Conservation (phyloP, 768 basidiomycete genomes). For the Boletus sp. region DNA sequence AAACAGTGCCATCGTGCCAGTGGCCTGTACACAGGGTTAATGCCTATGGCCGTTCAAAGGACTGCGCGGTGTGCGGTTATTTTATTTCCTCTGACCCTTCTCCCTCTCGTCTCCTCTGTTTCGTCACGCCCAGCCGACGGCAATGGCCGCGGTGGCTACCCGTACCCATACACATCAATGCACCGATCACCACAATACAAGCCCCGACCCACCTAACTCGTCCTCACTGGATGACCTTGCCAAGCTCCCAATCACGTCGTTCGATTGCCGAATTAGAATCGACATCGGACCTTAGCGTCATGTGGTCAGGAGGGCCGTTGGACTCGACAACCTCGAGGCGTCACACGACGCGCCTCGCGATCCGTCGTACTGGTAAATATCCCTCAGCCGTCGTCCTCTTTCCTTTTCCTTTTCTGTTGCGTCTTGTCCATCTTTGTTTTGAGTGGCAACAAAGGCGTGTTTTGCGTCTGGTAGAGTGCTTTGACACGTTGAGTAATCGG, state of each 20-base stretch:
- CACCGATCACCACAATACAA: neutral
- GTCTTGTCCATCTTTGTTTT: neutral
- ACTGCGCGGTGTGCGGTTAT: neutral
- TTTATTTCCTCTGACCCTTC: neutral
- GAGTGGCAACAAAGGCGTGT: neutral
- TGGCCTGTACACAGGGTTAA: neutral
- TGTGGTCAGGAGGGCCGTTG: neutral
- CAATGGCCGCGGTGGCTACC: neutral
- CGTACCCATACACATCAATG: neutral
- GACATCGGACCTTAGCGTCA: constrained; percentile 1
- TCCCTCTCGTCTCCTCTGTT: neutral
- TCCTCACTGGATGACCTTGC: neutral
- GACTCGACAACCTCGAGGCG: neutral
- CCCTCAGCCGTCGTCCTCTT: neutral
- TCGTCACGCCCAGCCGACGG: neutral
- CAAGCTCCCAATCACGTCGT: neutral
- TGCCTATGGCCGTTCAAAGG: neutral
- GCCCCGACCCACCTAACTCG: neutral
- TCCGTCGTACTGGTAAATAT: constrained; percentile 2
- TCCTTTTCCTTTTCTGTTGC: neutral
- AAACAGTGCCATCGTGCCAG: neutral
- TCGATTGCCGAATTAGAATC: constrained; percentile 4
- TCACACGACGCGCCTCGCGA: neutral
- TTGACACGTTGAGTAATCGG: neutral
- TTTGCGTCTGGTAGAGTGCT: neutral